Base-by-base conservation (phyloP, 73 alveolate genomes). In the Symbiodinium pilosum region DNA sequence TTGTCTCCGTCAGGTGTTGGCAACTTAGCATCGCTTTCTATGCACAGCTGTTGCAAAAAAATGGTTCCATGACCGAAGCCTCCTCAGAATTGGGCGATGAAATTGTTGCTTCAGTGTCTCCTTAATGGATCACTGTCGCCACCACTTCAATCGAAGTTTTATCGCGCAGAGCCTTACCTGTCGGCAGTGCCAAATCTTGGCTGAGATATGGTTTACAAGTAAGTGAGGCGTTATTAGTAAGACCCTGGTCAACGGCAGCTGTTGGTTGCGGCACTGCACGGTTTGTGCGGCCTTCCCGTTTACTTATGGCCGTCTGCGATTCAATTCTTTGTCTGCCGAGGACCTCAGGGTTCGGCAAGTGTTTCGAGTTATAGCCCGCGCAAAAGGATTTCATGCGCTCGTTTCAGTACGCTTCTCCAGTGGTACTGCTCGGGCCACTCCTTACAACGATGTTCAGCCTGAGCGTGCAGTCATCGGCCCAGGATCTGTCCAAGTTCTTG, bases 111-210 rank as follows among this genome's bases (percentile, higher is more conserved):
- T 26, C 81, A 64, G 81, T 64, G 81, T 24, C 20, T 64, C 81
- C 81, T 64, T 38, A 64, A 64, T n/a, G 30, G 81, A 64, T 64
- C 81, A 64, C 81, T 64, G 81, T 64, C 39, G 81, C 81, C 38
- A 64, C 14, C 38, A 38, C 77, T 3, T 32, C 81, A 64, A 47
- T 47, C 59, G 81, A 0, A 64, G 38, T 64, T 54, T 26, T 24
- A 64, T 64, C 81, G 30, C 38, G 81, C 81, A 64, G 81, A 64
- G 34, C 30, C 14, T n/a, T n/a, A n/a, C n/a, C n/a, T n/a, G n/a
- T n/a, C n/a, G n/a, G n/a, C n/a, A n/a, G n/a, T n/a, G n/a, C n/a
- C n/a, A n/a, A n/a, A n/a, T n/a, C n/a, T n/a, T n/a, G n/a, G n/a
- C n/a, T n/a, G n/a, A n/a, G n/a, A n/a, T n/a, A n/a, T n/a, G n/a